These are phyloP conservation scores for Tephrocybe sp. DNA, from an alignment of 768 basidiomycete genomes.

Conservation along the genomic window DNA sequence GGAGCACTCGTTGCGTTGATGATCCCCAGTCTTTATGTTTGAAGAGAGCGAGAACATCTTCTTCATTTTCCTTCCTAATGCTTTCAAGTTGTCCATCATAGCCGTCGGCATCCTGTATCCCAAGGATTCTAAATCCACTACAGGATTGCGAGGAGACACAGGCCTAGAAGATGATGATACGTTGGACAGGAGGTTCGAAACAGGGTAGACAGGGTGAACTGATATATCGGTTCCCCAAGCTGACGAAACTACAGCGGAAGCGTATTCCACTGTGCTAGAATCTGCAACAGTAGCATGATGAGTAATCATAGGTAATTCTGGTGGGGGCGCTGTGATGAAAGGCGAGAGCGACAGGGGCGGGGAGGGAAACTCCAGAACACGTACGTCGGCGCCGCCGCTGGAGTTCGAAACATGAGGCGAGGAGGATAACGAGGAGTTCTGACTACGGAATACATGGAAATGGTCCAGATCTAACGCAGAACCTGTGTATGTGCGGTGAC, in stretches of 20 bases:
- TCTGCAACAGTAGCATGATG: conserved; percentile 4
- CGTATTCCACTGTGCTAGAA: conserved; percentile 31
- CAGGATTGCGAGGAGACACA: neutral
- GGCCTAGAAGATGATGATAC: neutral
- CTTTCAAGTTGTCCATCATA: conserved; percentile 24
- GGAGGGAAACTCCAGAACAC: conserved; percentile 12
- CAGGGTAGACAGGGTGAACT: conserved; percentile 10
- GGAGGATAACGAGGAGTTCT: conserved; percentile 5
- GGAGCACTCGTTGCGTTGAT: neutral
- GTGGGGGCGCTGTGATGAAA: conserved; percentile 16
- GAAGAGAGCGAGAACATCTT: conserved; percentile 19
- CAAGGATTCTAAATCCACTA: neutral
- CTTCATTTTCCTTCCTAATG: conserved; percentile 27
- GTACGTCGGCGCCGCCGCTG: conserved; percentile 10
- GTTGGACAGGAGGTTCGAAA: neutral
- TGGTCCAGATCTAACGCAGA: conserved; percentile 1
- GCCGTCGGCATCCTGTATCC: neutral
- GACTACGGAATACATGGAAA: conserved; percentile 2
- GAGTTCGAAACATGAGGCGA: conserved; percentile 12
- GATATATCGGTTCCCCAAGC: conserved; percentile 25
- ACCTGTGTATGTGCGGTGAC: neutral
- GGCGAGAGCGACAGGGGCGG: conserved; percentile 19
- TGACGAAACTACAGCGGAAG: conserved; percentile 32
- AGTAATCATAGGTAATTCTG: conserved; percentile 9
- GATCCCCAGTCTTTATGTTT: neutral